Base-by-base conservation (phyloP, 176 grass and related monocot species). In the Eleusine indica region DNA sequence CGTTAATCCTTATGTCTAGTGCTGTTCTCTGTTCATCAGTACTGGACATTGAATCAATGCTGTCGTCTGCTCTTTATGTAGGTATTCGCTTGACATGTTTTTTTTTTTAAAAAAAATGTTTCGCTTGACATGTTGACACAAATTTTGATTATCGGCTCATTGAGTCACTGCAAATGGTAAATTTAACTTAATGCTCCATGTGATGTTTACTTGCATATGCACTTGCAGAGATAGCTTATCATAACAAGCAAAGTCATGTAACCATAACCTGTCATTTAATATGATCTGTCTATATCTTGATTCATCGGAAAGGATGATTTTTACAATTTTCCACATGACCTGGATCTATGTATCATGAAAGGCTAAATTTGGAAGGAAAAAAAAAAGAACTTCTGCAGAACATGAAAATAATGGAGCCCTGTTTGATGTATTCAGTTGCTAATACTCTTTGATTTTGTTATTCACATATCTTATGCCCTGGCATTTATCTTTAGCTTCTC, bases 401-500 rank as follows among this genome's bases (percentile, higher is more conserved):
- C 77, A 44, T 21, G 73, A 22, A 84, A 49, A 75, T 28, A 18
- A 18, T 4, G 0, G 41, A 74, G 30, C 30, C 21, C 25, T 62
- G 28, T 74, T 39, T 69, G 32, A n/a, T 64, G 18, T 35, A 43
- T 35, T 42, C 6, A 68, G 22, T 75, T 66, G 41, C 72, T 70
- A 17, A 32, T 82, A 42, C 21, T 66, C 14, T 60, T 61, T 48
- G 60, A 80, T 68, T 65, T 82, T 77, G 6, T 25, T 16, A 21
- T 66, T 15, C 73, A 64, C 56, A 85, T 53, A 44, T 70, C 37
- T 74, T 74, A 1, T 57, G 67, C 56, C 13, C 54, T 17, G 29
- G 28, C 80, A 37, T 83, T 70, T 78, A 85, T 79, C 76, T 75
- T 28, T 89, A 43, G 30, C 42, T 63, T 79, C 79, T 83, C 25